Evolutionary conservation across 164 flowering plant genomes (phyloP).

Genomic region (Akebia trifoliata): DNA sequence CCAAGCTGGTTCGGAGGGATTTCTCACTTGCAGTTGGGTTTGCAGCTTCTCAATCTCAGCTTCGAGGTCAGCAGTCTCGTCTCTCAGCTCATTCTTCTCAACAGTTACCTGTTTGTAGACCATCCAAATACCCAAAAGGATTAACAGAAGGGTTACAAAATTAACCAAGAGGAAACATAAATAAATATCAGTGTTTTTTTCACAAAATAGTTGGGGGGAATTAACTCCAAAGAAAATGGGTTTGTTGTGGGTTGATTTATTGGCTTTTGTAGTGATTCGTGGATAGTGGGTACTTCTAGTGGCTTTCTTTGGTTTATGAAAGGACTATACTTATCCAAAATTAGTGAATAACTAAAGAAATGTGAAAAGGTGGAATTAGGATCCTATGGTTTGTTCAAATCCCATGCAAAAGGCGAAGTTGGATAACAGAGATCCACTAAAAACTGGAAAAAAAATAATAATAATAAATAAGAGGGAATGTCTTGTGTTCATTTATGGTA

Average conservation of each 20-base stretch:
- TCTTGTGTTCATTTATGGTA: too few species aligned
- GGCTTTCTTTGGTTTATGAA: too few species aligned
- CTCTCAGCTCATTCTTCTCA: conserved; percentile 54
- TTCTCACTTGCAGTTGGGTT: conserved; percentile 29
- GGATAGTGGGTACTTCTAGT: too few species aligned
- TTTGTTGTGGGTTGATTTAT: too few species aligned
- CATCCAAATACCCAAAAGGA: conserved; percentile 10
- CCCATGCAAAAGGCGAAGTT: not conserved
- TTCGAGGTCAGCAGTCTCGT: conserved; percentile 43
- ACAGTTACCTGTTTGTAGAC: conserved; percentile 31
- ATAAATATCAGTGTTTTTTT: not conserved
- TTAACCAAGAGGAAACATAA: not conserved
- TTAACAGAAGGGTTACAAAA: not conserved
- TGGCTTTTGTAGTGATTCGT: too few species aligned
- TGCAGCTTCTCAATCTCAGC: conserved; percentile 41
- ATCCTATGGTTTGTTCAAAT: not conserved
- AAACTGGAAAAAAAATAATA: too few species aligned
- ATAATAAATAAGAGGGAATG: too few species aligned
- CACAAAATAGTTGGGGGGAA: not conserved
- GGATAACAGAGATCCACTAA: too few species aligned
- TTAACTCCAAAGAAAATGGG: not conserved
- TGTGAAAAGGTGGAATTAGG: not conserved
- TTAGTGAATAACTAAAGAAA: not conserved
- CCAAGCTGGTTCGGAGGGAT: conserved; percentile 33
- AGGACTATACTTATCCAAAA: too few species aligned